A percentile compares a stretch with the other conserved stretches of the same genome.
Conservation (phyloP, 2,329 filamentous ascomycete genomes). For the Dactylellina parvicollis region DNA sequence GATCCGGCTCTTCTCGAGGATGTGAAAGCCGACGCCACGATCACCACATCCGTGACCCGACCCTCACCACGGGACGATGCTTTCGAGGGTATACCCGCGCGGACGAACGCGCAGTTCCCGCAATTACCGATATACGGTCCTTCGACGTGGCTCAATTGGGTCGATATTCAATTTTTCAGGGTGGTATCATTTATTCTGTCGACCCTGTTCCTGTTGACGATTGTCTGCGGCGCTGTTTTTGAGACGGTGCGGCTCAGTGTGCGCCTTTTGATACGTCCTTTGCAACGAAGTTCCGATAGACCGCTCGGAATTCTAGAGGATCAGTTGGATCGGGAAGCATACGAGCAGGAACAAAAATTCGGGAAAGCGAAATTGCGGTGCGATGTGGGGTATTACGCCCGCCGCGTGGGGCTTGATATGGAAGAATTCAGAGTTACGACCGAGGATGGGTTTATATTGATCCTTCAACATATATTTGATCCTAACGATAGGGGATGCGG, state of each 20-base stretch:
- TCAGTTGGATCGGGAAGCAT: constrained; percentile 62
- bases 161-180: constrained; percentile 75
- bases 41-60: constrained; percentile 1
- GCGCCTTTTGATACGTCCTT: not conserved
- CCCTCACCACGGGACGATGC: not conserved
- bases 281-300: not conserved
- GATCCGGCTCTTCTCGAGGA: constrained; percentile 7
- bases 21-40: constrained; percentile 22
- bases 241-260: constrained; percentile 9
- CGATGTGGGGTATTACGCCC: constrained; percentile 85
- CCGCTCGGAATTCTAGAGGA: constrained; percentile 62
- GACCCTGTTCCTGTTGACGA: constrained; percentile 77
- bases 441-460: constrained; percentile 90
- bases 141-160: constrained; percentile 71
- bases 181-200: constrained; percentile 78
- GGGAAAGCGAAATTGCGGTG: constrained; percentile 79
- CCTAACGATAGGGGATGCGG: constrained; percentile 65
- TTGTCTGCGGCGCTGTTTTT: constrained; percentile 75
- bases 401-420: constrained; percentile 84
- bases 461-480: constrained; percentile 88
- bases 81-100: constrained; percentile 69
- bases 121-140: constrained; percentile 84
- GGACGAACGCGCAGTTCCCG: constrained; percentile 83
- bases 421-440: constrained; percentile 87
- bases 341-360: constrained; percentile 70